phyloP scores from a whole-genome alignment of 257 asterid genomes.

The Lycium ferocissimum region DNA sequence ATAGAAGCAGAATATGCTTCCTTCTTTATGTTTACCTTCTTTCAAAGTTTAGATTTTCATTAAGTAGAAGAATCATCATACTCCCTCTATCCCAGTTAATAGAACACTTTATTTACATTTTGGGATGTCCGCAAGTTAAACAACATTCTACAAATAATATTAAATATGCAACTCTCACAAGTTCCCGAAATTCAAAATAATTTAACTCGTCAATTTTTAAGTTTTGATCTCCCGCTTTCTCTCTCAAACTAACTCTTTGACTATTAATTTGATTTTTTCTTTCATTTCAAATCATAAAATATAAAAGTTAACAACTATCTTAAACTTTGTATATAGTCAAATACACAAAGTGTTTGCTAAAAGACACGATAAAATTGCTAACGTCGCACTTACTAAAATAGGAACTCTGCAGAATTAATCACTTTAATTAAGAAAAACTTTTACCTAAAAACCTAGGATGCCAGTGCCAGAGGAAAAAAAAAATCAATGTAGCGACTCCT shows the following conservation, averaged over 20 bases:
- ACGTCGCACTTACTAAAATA: not conserved
- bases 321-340: not conserved
- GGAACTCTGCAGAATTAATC: constrained; percentile 8
- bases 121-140: not conserved
- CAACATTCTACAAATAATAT: constrained; percentile 9
- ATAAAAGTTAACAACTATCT: not conserved
- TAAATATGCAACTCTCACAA: not conserved
- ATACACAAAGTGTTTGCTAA: not conserved
- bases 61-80: not conserved
- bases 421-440: not conserved
- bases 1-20: constrained; percentile 7
- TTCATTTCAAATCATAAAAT: not conserved
- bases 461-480: not conserved
- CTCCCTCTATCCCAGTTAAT: constrained; percentile 6
- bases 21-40: not conserved
- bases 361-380: not conserved
- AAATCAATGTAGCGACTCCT: not conserved
- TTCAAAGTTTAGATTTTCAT: not conserved
- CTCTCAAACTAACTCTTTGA: not conserved
- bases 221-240: not conserved
- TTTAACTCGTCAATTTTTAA: not conserved
- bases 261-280: not conserved
- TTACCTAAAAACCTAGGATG: not conserved
- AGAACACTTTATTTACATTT: not conserved
- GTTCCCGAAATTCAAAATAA: not conserved